Percentiles rank a stretch among this genome's conserved stretches.
Conservation (phyloP, 2,329 filamentous ascomycete species). For the Biscogniauxia marginata region DNA sequence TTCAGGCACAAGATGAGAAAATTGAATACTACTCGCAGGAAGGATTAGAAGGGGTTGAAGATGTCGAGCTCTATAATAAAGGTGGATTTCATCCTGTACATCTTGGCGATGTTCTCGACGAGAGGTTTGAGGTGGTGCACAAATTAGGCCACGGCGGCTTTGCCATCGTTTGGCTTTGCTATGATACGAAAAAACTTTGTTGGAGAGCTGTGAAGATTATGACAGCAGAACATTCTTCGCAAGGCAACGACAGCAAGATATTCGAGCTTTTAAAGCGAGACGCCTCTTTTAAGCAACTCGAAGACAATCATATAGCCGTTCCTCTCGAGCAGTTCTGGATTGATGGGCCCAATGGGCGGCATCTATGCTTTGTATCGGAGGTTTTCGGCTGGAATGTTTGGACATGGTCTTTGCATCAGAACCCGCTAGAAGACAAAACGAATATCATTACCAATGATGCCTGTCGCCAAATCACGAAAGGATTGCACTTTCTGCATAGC, state of each 20-base stretch:
- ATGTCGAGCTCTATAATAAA: background rate
- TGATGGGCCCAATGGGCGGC: background rate
- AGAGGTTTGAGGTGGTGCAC: slow-evolving; percentile 1
- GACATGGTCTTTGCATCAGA: background rate
- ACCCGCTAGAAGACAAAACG: background rate
- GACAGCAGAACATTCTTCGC: background rate
- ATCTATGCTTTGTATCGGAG: background rate
- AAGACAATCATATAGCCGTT: background rate
- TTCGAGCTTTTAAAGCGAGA: background rate
- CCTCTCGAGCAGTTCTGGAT: background rate
- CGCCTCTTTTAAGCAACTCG: background rate
- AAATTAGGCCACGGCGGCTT: slow-evolving; percentile 7
- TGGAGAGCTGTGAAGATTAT: slow-evolving; percentile 7
- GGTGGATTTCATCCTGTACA: slow-evolving; percentile 6
- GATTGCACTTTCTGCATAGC: slow-evolving; percentile 1
- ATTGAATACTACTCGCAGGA: background rate
- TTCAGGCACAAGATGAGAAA: background rate
- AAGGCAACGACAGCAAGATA: background rate
- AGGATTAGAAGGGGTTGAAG: background rate
- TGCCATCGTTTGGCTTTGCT: slow-evolving; percentile 6
- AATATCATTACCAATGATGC: background rate
- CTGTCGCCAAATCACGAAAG: background rate
- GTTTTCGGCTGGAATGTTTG: background rate
- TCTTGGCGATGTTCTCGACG: slow-evolving; percentile 3
- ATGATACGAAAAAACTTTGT: background rate